Evolutionary conservation across 306 rosid genomes (phyloP), one percentile per base, ranked within the genome.

Genomic region (Vigna unguiculata): DNA sequence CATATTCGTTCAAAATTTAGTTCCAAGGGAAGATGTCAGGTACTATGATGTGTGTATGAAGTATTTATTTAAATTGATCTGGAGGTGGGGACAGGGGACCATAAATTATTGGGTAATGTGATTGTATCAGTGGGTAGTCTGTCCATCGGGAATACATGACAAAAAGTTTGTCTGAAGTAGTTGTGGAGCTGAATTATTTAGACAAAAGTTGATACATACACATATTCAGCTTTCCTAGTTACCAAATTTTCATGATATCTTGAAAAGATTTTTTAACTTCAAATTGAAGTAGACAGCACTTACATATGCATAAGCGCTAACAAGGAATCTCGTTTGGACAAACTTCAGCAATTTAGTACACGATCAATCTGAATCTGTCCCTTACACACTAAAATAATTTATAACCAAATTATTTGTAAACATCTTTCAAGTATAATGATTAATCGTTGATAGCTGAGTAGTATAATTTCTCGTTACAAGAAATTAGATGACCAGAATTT

Each of bases 1-100:
- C 85, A 59, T 51, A 60, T 21, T 30, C 86, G 52, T 57, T 69
- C 87, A 47, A 63, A 38, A 75, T 73, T 74, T 46, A 69, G 78
- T 78, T 79, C 76, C 52, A 85, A 85, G 73, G 86, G 80, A 63
- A 88, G 71, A 79, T 64, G 53, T 71, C 93, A 81, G 97, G 93
- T 92, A 86, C 69, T 34, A 38, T 43, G 74, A 63, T 63, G 19
- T 62, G 58, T 38, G 10, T 63, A 11, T 41, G 51, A 34, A 41
- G 11, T 36, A 57, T 28, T 74, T 25, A 32, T 57, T 16, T 72
- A 49, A 69, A 68, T 67, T 84, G 45, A 32, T 36, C 77, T 22
- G 14, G 21, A 15, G 8, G 7, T 66, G 54, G 36, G 54, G n/a
- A 11, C 49, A 19, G n/a, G 30, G 49, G 32, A 40, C 47, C 28